These are phyloP conservation scores for Chalaropsis ovoidea DNA, from an alignment of 2,329 filamentous ascomycete species.

Conservation along the genomic window DNA sequence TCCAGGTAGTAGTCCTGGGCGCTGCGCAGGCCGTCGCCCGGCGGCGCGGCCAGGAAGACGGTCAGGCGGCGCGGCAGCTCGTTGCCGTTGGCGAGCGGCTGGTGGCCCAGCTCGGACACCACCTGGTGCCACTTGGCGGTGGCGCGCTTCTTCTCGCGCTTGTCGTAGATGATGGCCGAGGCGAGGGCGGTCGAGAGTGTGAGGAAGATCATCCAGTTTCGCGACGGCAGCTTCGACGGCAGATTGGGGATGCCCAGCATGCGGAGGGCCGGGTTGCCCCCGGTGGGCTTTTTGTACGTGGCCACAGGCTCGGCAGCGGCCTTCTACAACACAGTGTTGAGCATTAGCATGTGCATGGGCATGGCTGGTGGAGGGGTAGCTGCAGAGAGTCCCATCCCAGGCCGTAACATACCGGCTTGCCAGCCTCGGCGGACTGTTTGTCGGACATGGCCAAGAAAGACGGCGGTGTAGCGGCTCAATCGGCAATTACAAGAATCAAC, in stretches of 20 bases:
- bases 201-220: constrained; percentile 97
- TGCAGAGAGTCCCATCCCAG: neutral
- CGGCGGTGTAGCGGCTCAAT: neutral
- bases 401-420: constrained; percentile 9
- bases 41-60: constrained; percentile 75
- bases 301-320: constrained; percentile 10
- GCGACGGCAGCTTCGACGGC: constrained; percentile 74
- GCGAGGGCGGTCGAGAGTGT: constrained; percentile 67
- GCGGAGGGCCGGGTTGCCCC: constrained; percentile 58
- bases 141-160: constrained; percentile 73
- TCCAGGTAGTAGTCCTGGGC: constrained; percentile 95
- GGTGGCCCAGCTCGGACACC: constrained; percentile 73
- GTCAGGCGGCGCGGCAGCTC: constrained; percentile 75
- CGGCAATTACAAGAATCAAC: neutral
- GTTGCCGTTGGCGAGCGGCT: constrained; percentile 57
- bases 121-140: constrained; percentile 78
- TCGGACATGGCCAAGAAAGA: neutral
- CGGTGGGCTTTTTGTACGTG: constrained; percentile 22
- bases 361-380: constrained; percentile 3
- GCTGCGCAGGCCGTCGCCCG: constrained; percentile 69
- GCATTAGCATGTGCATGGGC: neutral
- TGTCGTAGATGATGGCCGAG: constrained; percentile 79
- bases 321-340: neutral
- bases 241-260: constrained; percentile 81
- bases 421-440: neutral